Conservation (phyloP, 305 asterid genomes). For the Fraxinus nigra region DNA sequence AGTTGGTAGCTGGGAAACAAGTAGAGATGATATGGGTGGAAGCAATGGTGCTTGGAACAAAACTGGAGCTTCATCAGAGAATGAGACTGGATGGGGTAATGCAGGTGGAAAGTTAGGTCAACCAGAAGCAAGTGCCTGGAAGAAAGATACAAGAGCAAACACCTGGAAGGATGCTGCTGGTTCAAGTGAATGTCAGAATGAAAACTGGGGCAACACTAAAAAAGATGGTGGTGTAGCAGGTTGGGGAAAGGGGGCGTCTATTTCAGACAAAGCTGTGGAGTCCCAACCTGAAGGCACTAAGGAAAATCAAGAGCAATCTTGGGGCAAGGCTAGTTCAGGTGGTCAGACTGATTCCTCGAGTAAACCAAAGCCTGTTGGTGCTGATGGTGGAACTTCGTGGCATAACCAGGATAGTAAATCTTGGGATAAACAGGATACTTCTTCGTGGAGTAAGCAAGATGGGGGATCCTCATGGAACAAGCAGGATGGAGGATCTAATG, state of each 20-base stretch:
- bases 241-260: conserved; percentile 34
- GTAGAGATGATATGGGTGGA: conserved; percentile 43
- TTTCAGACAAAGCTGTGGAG: conserved; percentile 20
- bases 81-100: conserved; percentile 35
- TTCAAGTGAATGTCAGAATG: conserved; percentile 25
- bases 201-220: conserved; percentile 26
- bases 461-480: conserved; percentile 44
- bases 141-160: conserved; percentile 25
- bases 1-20: conserved; percentile 54
- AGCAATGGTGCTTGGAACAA: conserved; percentile 51
- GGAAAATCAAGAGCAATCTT: conserved; percentile 8
- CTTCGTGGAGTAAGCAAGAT: conserved; percentile 36
- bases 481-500: conserved; percentile 24
- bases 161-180: conserved; percentile 15
- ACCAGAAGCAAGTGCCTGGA: conserved; percentile 43
- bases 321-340: conserved; percentile 12
- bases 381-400: conserved; percentile 39
- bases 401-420: conserved; percentile 28
- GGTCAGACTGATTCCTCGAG: conserved; percentile 30
- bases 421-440: conserved; percentile 34
- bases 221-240: conserved; percentile 22
- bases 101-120: conserved; percentile 34
- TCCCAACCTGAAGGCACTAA: conserved; percentile 15
- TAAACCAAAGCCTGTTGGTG: conserved; percentile 27
- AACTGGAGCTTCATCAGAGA: conserved; percentile 41